Base-by-base conservation (phyloP, 1,139 yeast genomes). In the Hyphopichia buzzinii region DNA sequence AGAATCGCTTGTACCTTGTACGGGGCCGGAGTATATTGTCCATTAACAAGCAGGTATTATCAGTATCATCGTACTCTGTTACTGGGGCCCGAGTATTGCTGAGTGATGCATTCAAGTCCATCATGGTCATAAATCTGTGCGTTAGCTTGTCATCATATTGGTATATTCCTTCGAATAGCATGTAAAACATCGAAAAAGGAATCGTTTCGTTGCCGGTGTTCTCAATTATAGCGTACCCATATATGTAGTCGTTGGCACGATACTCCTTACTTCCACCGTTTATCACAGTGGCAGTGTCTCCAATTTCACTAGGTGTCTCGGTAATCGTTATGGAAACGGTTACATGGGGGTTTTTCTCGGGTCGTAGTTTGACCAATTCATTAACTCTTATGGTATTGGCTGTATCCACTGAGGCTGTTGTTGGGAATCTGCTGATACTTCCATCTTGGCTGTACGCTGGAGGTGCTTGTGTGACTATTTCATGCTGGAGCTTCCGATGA, bases 401-500 rank as follows among this genome's bases (percentile, higher is more conserved):
- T 8, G 15, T 30, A 17, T 15, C 28, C 10, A 16, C 16, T 11
- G 33, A 30, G 4, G 22, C 16, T 10, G 23, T 10, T 6, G 23
- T 19, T 10, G 23, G 23, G 23, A 7, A 10, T 4, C 28, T 15
- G 8, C 33, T 22, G 15, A 23, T n/a, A 16, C 12, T 23, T 3
- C 12, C 24, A 6, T 16, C 16, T 5, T 15, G 22, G 7, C 15
- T 23, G 17, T 30, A 30, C 8, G 23, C 23, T 8, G 33, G 33
- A n/a, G 28, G 28, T 10, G 23, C 23, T 10, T 19, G 23, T 6
- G 8, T 19, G 23, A 19, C 23, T 10, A 6, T 6, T 21, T 30
- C 26, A 7, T 17, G 23, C 17, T n/a, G 13, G 6, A 24, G 25
- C 11, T 30, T 30, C 23, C 51, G 23, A 16, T 30, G 31, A 24